Evolutionary conservation across 179 eudicot species (phyloP), one percentile per base, ranked within the genome.

Genomic region (Dionaea muscipula): DNA sequence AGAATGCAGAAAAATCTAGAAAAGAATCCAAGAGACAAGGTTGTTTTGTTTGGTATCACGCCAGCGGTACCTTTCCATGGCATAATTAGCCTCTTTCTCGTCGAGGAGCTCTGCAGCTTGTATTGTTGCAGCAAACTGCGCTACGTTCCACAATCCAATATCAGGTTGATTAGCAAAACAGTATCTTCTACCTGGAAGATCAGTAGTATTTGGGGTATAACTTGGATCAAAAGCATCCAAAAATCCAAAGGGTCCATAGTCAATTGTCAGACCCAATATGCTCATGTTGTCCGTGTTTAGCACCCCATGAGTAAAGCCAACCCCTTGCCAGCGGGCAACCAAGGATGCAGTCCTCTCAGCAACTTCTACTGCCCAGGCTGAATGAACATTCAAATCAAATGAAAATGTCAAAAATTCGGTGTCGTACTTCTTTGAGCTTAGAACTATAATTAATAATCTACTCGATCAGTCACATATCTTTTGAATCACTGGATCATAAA

Each of bases 141-240:
- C 95, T 16, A 93, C 78, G 65, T 93, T 93, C 99, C 99, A 93
- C 68, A 93, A 74, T 59, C 99, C 96, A 64, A 93, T 74, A 69
- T 93, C 99, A 26, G 99, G 99, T 72, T 93, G 99, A 76, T 93
- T 93, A 12, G 99, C 95, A 70, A 93, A 93, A 65, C 99, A 93
- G 62, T 93, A 93, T 70, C 99, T 81, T 79, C 96, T 80, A 31
- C 99, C 99, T 3, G 99, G 99, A 71, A 93, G 95, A 75, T 93
- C 99, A 13, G 99, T 93, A 12, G 99, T 93, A 59, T 93, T 93
- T 61, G 96, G 99, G 25, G 99, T 93, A 79, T 61, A 93, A 61
- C 87, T 93, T 57, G 99, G 99, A 70, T 93, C 99, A 81, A 93
- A 93, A 67, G 99, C 99, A 76, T 93, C 99, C 72, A 93, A 79